Conservation (phyloP, 371 early-diverging fungal species). For the Mortierella sp. region DNA sequence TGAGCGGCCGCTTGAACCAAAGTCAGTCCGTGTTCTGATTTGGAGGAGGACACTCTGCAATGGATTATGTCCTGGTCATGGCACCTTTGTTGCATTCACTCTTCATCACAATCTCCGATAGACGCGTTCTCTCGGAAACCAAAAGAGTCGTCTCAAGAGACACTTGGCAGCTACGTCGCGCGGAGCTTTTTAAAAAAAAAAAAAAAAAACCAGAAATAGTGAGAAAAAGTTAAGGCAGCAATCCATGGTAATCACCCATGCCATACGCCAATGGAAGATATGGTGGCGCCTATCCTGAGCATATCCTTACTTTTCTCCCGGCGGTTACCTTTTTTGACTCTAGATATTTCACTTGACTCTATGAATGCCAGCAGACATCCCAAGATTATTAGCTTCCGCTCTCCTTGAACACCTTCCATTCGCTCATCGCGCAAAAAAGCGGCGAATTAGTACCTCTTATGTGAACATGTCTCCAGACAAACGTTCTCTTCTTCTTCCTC, state of each 20-base stretch:
- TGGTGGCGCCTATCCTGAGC: no score
- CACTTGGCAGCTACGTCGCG: constrained; percentile 26
- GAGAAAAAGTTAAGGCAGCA: no score
- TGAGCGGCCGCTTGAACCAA: background rate
- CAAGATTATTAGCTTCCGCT: no score
- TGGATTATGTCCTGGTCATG: constrained; percentile 14
- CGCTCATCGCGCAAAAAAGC: no score
- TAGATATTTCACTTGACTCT: constrained; percentile 9
- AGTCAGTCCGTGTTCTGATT: background rate
- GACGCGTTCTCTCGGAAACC: background rate
- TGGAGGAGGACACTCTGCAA: background rate
- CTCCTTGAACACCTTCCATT: no score
- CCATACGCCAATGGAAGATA: no score
- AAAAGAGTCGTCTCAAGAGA: constrained; percentile 29
- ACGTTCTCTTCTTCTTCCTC: no score
- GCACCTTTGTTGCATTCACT: constrained; percentile 41
- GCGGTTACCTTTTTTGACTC: background rate
- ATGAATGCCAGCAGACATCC: background rate
- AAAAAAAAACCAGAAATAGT: no score
- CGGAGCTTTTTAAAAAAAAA: no score
- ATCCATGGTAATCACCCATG: no score
- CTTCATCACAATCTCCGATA: constrained; percentile 20
- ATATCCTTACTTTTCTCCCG: constrained; percentile 17
- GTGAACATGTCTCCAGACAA: no score
- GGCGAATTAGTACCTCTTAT: no score